Conservation (phyloP, 2,329 filamentous ascomycete genomes). For the Aspergillus jensenii region DNA sequence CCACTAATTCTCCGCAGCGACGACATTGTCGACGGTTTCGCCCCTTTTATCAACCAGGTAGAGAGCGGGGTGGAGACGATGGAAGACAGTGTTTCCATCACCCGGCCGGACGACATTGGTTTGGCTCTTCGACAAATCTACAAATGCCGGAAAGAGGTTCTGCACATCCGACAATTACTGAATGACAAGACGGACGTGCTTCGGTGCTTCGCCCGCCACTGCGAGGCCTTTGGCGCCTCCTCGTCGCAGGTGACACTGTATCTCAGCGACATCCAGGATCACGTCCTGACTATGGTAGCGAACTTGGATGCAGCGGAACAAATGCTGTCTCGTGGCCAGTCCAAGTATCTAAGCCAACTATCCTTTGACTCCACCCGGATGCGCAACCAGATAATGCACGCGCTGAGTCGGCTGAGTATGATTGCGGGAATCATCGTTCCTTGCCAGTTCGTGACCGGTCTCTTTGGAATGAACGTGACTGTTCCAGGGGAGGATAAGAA, state of each 20-base stretch:
- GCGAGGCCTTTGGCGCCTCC: slow-evolving; percentile 87
- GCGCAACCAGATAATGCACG: slow-evolving; percentile 78
- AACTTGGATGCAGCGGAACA: slow-evolving; percentile 93
- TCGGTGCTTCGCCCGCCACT: slow-evolving; percentile 91
- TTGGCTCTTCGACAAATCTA: slow-evolving; percentile 81
- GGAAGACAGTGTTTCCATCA: slow-evolving; percentile 88
- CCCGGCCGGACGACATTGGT: slow-evolving; percentile 81
- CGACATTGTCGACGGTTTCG: slow-evolving; percentile 92
- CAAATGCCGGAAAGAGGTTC: slow-evolving; percentile 83
- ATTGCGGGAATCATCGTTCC: slow-evolving; percentile 88
- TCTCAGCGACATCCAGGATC: slow-evolving; percentile 92
- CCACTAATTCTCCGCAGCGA: slow-evolving; percentile 55
- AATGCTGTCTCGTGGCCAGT: slow-evolving; percentile 86
- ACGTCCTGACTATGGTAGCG: slow-evolving; percentile 96
- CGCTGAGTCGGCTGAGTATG: slow-evolving; percentile 87
- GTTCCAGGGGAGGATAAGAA: slow-evolving; percentile 35
- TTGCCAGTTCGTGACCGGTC: slow-evolving; percentile 75
- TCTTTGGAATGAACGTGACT: slow-evolving; percentile 47
- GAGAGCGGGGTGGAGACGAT: slow-evolving; percentile 84
- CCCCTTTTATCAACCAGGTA: slow-evolving; percentile 77
- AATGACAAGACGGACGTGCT: slow-evolving; percentile 95
- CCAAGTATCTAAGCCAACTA: slow-evolving; percentile 89
- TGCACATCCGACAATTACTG: slow-evolving; percentile 82
- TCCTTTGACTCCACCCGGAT: slow-evolving; percentile 84
- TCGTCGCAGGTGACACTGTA: slow-evolving; percentile 92